Evolutionary conservation across 305 asterid species (phyloP), one percentile per base, ranked within the genome.

Genomic region (Fraxinus sp.): DNA sequence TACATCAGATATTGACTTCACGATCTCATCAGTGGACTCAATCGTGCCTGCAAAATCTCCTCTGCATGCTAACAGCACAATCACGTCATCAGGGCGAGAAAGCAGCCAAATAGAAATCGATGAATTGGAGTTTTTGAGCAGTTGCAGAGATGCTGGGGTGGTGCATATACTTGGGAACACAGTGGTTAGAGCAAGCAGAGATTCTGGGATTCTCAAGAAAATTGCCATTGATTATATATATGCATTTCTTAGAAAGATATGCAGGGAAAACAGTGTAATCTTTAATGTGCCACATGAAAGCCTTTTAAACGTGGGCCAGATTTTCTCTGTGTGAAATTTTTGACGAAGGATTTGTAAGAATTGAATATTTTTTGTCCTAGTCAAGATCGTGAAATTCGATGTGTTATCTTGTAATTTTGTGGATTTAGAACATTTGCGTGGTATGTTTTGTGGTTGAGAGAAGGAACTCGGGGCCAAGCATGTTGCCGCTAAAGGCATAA

Each of bases 251-350:
- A 90, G 98, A 90, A 96, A 93, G 91, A 91, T 96, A n/a, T 96
- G 99, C 95, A 93, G 99, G 93, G 98, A 94, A 83, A 91, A 94
- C 80, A 96, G 99, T 89, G 98, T 90, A 32, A 96, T 96, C 80
- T 96, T 96, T 82, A 88, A 96, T 83, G 93, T 96, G 75, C 99
- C 99, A 28, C 99, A 96, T 84, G 99, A 96, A 79, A 94, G 99
- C 91, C 92, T 96, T 20, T 87, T 96, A 82, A 96, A 96, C 41
- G 98, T 96, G 75, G 99, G 99, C 0, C 99, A 96, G 92, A 84
- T 96, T 82, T 91, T 96, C 89, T 91, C 83, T 86, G 99, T 96
- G 71, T 95, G 85, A 90, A 41, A 8, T 28, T 79, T 74, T 62
- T 71, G 76, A 32, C 41, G 0, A 13, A 30, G 3, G 41, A 70